A percentile compares a stretch with the other conserved stretches of the same genome.
These are phyloP conservation scores for Wickerhamiella lipophila DNA, from an alignment of 805 yeast species.

Conservation along the genomic window DNA sequence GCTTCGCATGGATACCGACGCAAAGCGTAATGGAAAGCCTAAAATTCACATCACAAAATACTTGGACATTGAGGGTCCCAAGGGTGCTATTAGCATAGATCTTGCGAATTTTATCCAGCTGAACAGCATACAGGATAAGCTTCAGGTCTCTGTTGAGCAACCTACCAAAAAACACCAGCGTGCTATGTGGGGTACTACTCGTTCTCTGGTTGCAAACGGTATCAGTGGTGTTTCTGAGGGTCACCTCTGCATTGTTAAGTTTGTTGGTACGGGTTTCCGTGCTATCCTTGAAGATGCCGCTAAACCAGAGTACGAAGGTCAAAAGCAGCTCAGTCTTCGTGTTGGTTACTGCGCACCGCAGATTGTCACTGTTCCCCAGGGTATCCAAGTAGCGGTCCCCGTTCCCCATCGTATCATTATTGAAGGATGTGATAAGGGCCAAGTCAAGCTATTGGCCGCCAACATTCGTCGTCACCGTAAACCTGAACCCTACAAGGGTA, in stretches of 20 bases:
- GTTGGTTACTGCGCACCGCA: slow-evolving; percentile 80
- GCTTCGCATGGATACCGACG: slow-evolving; percentile 42
- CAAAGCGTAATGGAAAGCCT: slow-evolving; percentile 53
- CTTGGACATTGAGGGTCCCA: slow-evolving; percentile 61
- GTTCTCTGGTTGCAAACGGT: slow-evolving; percentile 65
- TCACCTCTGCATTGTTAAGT: slow-evolving; percentile 70
- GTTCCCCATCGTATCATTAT: slow-evolving; percentile 73
- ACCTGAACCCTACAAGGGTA: slow-evolving; percentile 98
- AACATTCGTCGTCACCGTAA: slow-evolving; percentile 74
- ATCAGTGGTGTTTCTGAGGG: slow-evolving; percentile 87
- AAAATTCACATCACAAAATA: slow-evolving; percentile 44
- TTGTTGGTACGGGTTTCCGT: slow-evolving; percentile 96
- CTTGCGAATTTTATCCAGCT: slow-evolving; percentile 61
- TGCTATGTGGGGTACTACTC: slow-evolving; percentile 89
- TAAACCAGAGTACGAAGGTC: slow-evolving; percentile 26
- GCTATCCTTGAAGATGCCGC: slow-evolving; percentile 54
- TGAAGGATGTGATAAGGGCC: slow-evolving; percentile 81
- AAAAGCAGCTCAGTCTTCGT: slow-evolving; percentile 55
- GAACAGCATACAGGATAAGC: slow-evolving; percentile 25
- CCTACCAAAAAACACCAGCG: slow-evolving; percentile 53
- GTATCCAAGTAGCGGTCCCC: slow-evolving; percentile 62
- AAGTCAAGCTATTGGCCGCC: slow-evolving; percentile 80
- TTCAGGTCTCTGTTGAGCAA: slow-evolving; percentile 47
- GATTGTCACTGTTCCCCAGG: slow-evolving; percentile 63
- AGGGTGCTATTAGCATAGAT: slow-evolving; percentile 49